Evolutionary conservation across 176 grass and related monocot species (phyloP).

Genomic region (Rhynchospora breviuscula): DNA sequence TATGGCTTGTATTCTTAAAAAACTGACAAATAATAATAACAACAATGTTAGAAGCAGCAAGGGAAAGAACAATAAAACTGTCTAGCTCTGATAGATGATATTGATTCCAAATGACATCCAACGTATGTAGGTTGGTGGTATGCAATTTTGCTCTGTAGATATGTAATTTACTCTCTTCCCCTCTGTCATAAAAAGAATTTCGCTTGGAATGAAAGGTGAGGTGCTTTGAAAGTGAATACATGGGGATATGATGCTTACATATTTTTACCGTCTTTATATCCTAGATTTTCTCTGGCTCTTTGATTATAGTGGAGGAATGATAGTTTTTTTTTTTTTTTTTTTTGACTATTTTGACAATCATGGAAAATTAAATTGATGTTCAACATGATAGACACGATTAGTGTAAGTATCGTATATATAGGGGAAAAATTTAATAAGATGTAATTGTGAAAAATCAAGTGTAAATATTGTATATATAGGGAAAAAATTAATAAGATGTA

Average conservation of each 20-base stretch:
- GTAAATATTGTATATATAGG: no score
- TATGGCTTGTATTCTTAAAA: conserved; percentile 74
- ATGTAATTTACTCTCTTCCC: background rate
- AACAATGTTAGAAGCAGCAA: background rate
- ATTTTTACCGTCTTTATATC: background rate
- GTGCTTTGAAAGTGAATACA: background rate
- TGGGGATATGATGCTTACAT: background rate
- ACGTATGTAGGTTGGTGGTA: background rate
- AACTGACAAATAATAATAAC: conserved; percentile 28
- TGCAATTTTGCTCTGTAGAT: conserved; percentile 12
- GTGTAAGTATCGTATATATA: no score
- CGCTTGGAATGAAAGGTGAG: background rate
- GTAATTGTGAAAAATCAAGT: no score
- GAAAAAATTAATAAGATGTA: no score
- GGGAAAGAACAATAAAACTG: background rate
- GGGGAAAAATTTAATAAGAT: no score
- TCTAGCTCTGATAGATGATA: conserved; percentile 1
- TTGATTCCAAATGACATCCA: background rate
- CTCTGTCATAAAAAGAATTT: background rate
- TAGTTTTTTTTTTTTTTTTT: no score
- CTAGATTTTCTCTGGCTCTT: background rate
- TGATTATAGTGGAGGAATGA: background rate
- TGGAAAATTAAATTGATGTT: no score
- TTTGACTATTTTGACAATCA: no score
- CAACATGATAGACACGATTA: no score